Evolutionary conservation across 768 basidiomycete species (phyloP), one percentile per base, ranked within the genome.

Genomic region (Saitozyma podzolica): DNA sequence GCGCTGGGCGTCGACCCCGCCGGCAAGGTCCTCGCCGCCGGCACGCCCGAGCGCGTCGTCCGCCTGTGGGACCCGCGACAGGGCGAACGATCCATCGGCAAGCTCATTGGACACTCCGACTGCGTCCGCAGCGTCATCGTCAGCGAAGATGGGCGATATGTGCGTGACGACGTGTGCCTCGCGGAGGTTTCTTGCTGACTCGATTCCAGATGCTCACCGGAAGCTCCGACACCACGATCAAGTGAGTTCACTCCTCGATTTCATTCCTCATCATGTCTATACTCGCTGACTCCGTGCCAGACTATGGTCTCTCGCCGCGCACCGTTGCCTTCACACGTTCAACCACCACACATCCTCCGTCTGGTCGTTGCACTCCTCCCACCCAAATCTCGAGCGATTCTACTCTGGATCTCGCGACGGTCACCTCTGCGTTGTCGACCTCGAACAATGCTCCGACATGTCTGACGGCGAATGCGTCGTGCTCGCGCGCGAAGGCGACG

Each of bases 81-180:
- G 0, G 90, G 90, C 9, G 90, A 88, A 72, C 83, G 89, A 50
- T 87, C 81, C 76, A 87, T 79, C 37, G 78, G 88, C 10, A 92
- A 96, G 73, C 84, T 98, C 0, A 91, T 97, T 8, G 95, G 95
- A 0, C 95, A 99, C 77, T 95, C 95, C 0, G 96, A 99, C 79
- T 98, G 97, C 70, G 93, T 99, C 63, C 85, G 95, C 9, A 86
- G 91, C 5, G 89, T 97, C 50, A 79, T 94, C 19, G 83, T 98
- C 0, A 91, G 90, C 6, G 92, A 93, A 39, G 94, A 97, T 78
- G 87, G 91, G 20, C 85, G 86, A 86, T 92, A 92, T 79, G 91
- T 94, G 75, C 79, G 91, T 82, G 1, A 39, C 47, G 7, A 40
- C 17, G 41, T 43, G 7, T 8, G 10, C 40, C 19, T 9, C 5